A percentile compares a stretch with the other conserved stretches of the same genome.
Evolutionary conservation across 75 land plant genomes (phyloP).

Genomic region (Larix kaempferi): DNA sequence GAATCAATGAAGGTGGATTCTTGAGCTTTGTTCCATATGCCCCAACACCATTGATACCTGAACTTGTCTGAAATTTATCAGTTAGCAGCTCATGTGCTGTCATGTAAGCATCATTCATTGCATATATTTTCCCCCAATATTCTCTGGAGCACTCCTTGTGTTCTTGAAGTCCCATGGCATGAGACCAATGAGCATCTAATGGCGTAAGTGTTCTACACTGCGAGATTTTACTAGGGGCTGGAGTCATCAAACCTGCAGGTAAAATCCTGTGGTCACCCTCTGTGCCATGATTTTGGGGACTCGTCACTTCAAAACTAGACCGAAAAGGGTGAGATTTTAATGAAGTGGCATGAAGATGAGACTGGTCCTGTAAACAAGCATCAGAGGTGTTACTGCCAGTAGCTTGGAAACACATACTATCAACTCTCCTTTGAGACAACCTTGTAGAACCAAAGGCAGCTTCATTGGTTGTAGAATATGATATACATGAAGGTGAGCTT

Average conservation of each 20-base stretch:
- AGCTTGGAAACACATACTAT: neutral
- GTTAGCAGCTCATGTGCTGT: neutral
- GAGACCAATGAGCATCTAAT: neutral
- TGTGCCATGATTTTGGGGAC: neutral
- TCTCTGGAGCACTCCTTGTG: neutral
- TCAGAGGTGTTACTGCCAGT: neutral
- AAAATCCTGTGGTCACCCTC: neutral
- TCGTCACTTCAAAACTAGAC: neutral
- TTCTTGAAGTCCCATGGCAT: neutral
- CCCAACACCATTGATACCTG: neutral
- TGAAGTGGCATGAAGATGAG: neutral
- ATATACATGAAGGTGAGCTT: neutral
- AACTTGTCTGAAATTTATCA: neutral
- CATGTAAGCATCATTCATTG: no score
- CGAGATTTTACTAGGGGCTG: neutral
- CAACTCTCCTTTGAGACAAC: neutral
- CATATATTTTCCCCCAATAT: neutral
- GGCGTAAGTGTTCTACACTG: neutral
- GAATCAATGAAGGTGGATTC: neutral
- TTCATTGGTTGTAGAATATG: neutral
- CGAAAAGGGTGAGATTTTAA: neutral
- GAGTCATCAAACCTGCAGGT: neutral
- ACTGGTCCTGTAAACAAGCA: neutral
- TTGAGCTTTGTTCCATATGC: neutral
- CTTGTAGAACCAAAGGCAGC: neutral